Percentiles rank a stretch among this genome's conserved stretches.
Conservation (phyloP, 2,329 filamentous ascomycete species). For the Pseudocercospora musae region DNA sequence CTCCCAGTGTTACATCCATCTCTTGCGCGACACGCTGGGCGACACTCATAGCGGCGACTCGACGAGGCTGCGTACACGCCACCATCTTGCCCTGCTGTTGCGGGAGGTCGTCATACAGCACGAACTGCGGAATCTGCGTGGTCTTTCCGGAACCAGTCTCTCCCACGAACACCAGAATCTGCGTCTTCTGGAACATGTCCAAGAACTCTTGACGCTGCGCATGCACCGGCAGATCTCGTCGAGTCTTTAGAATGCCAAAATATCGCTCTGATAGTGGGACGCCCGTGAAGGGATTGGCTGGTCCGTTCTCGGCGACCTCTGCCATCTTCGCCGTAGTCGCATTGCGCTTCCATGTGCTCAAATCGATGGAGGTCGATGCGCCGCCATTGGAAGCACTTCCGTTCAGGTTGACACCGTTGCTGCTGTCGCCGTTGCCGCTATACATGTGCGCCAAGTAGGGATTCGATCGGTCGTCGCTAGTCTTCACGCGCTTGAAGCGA, state of each 20-base stretch:
- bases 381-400: conserved; percentile 26
- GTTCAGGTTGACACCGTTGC: conserved; percentile 26
- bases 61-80: conserved; percentile 93
- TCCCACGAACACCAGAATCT: conserved; percentile 97
- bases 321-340: conserved; percentile 76
- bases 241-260: conserved; percentile 80
- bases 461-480: conserved; percentile 62
- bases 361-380: conserved; percentile 25
- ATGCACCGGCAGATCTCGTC: conserved; percentile 85
- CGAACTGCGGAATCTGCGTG: conserved; percentile 97
- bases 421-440: conserved; percentile 41
- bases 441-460: conserved; percentile 92
- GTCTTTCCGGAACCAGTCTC: conserved; percentile 99
- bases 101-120: conserved; percentile 93
- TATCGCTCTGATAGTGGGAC: conserved; percentile 75
- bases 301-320: conserved; percentile 70
- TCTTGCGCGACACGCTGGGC: conserved; percentile 97
- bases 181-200: conserved; percentile 83
- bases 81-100: conserved; percentile 84
- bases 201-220: conserved; percentile 92
- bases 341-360: conserved; percentile 71
- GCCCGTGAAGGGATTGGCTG: conserved; percentile 81
- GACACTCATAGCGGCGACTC: conserved; percentile 98
- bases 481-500: conserved; percentile 50
- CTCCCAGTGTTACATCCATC: conserved; percentile 86